Evolutionary conservation across 495 filamentous ascomycete genomes (phyloP), one percentile per base, ranked within the genome.

Genomic region (Rostrohypoxylon terebratum): DNA sequence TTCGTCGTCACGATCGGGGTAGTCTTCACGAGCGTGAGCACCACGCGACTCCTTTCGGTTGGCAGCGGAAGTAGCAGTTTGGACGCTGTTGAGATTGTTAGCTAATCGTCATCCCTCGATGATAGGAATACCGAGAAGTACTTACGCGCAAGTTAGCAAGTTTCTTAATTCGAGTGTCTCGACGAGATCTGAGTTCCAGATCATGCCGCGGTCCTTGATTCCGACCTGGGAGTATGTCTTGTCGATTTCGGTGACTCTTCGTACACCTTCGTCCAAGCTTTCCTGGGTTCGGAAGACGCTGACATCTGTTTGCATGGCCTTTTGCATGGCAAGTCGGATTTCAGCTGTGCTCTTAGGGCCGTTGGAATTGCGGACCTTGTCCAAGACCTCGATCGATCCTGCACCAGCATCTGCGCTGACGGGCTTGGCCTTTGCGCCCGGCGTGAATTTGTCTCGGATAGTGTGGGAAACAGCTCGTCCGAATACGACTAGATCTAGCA

Each of bases 171-270:
- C 95, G 45, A 98, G 88, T 28, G 94, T 96, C 88, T 98, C 95
- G 61, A 97, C 92, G 31, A 98, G 87, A 76, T 98, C 95, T 40
- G 92, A 93, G 89, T 98, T 98, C 95, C 95, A 98, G 85, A 98
- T 97, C 96, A 98, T 97, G 89, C 92, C 94, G 77, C 95, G 91
- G 81, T 98, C 95, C 87, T 96, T 97, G 81, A 92, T 97, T 75
- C 93, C 92, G 68, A 98, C 89, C 78, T 97, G 88, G 59, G 79
- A 73, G 83, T 92, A 98, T 69, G 84, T 89, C 76, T 88, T 81
- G 80, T 98, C 96, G 74, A 98, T 91, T 68, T 91, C 87, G 74
- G 82, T 88, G 75, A 98, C 92, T 81, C 88, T 91, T 77, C 83
- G 79, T 45, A 96, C 92, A 85, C 95, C 95, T 78, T 96, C 92